Conservation (phyloP, 768 basidiomycete species). For the Strobilomyces echinocephalus region DNA sequence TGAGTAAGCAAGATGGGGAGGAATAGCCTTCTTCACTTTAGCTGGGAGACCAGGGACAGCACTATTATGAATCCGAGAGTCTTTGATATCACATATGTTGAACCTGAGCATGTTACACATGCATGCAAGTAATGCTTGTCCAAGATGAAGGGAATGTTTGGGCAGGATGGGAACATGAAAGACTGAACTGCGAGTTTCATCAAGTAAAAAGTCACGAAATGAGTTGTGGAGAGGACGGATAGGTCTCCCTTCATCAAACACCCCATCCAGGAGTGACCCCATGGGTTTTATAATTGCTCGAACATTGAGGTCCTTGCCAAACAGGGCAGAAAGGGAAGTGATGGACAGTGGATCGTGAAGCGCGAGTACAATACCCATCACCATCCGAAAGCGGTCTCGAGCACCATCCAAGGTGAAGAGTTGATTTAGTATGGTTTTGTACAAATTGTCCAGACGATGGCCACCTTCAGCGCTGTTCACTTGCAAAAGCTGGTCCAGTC, state of each 20-base stretch:
- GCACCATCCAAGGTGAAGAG: neutral
- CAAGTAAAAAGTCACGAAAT: neutral
- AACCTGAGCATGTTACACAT: neutral
- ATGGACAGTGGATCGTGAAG: neutral
- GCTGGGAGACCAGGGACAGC: neutral
- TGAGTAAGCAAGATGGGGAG: neutral
- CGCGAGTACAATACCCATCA: neutral
- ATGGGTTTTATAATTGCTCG: neutral
- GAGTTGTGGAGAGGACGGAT: neutral
- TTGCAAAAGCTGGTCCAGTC: neutral
- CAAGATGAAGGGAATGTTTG: neutral
- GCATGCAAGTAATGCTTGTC: neutral
- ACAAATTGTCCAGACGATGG: neutral
- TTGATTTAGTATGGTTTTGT: neutral
- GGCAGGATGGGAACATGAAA: neutral
- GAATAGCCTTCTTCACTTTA: neutral
- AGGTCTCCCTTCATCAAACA: neutral
- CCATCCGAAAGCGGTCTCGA: neutral
- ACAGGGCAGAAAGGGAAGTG: neutral
- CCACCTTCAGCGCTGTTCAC: neutral
- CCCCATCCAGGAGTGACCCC: neutral
- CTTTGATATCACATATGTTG: neutral
- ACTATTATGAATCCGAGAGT: neutral
- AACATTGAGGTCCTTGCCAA: neutral
- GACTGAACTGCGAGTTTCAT: neutral